Evolutionary conservation across 371 early-diverging fungal species (phyloP), one percentile per base, ranked within the genome.

Genomic region (Batkoa obscura): DNA sequence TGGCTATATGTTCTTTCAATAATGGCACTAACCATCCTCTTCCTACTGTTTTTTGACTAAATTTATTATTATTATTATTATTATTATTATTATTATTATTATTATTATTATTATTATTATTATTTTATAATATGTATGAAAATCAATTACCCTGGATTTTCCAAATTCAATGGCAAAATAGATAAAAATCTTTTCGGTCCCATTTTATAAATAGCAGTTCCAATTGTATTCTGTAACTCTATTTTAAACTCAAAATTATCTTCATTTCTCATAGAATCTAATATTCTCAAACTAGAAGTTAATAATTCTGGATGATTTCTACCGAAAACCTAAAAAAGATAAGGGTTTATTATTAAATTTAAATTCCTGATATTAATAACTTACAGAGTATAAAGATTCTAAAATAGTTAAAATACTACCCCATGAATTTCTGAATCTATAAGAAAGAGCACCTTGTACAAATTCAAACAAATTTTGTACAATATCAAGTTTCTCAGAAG

Each of bases 101-200:
- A n/a, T n/a, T n/a, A n/a, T n/a, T n/a, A n/a, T n/a, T n/a, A n/a
- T n/a, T n/a, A n/a, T n/a, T n/a, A n/a, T n/a, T n/a, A n/a, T n/a
- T n/a, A n/a, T n/a, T n/a, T n/a, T n/a, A n/a, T n/a, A n/a, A n/a
- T n/a, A n/a, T n/a, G n/a, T n/a, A 50, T 50, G 4, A 15, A 55
- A 17, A 13, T 30, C 37, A 23, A 51, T 23, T 50, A 38, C 57
- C 63, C 64, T 4, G 74, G 66, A 23, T 69, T 69, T 49, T 81
- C 85, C 46, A 96, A 75, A 67, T 94, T 95, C 39, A 94, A 70
- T 10, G 94, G 91, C n/a, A 90, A 69, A 4, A 82, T 65, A n/a
- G 68, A 57, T 57, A 88, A 65, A 59, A 94, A 88, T 38, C 66
- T 64, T 56, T 80, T 79, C 17, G 92, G 79, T 2, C 94, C 95